A percentile compares a stretch with the other conserved stretches of the same genome.
phyloP scores from a whole-genome alignment of 116 monocot genomes.

The Phalaenopsis hybrid region DNA sequence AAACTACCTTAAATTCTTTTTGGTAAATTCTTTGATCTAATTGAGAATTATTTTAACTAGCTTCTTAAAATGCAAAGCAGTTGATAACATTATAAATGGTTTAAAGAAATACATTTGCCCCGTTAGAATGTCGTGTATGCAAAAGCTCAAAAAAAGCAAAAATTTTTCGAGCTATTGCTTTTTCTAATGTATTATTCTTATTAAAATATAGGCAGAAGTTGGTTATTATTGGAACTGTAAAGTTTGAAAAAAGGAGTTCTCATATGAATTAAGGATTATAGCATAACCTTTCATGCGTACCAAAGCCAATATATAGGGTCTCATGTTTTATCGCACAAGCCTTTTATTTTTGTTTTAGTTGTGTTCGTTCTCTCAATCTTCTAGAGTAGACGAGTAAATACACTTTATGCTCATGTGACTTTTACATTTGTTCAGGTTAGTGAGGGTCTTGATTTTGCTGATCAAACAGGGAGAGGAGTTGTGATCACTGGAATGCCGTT shows the following conservation, averaged over 20 bases:
- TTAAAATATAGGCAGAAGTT: not conserved
- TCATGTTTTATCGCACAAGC: not conserved
- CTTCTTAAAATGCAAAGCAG: not conserved
- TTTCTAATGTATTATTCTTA: not conserved
- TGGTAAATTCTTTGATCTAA: not conserved
- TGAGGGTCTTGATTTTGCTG: conserved; percentile 98
- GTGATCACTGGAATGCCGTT: conserved; percentile 89
- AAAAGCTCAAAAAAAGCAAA: not conserved
- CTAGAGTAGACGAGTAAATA: not conserved
- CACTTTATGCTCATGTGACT: not conserved
- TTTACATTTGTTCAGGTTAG: conserved; percentile 54
- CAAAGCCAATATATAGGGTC: not conserved
- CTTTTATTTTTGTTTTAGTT: not conserved
- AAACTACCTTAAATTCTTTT: not conserved
- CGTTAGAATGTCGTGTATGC: not conserved
- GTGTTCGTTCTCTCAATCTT: not conserved
- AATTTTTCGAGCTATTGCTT: not conserved
- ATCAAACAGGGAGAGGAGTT: conserved; percentile 89
- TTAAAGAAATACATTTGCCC: not conserved
- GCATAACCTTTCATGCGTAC: not conserved
- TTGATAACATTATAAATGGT: not conserved
- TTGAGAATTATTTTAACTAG: not conserved
- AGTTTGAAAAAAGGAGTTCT: not conserved
- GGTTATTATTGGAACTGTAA: not conserved
- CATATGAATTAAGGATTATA: not conserved